Evolutionary conservation across 805 yeast genomes (phyloP).

Genomic region (Clavispora carvajalis): DNA sequence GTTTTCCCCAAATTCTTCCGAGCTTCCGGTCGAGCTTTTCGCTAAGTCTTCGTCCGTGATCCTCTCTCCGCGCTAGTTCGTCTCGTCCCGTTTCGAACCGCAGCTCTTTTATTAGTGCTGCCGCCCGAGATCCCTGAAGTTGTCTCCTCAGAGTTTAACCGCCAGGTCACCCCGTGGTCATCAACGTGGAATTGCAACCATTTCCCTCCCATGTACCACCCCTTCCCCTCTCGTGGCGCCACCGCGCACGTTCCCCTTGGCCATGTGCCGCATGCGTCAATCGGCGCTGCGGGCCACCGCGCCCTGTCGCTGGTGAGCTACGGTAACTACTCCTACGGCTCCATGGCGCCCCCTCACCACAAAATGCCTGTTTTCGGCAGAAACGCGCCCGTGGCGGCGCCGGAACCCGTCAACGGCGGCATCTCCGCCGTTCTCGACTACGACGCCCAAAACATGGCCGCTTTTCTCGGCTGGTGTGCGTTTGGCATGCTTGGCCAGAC

Average conservation of each 20-base stretch:
- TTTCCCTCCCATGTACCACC: conserved; percentile 12
- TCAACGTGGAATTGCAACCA: neutral
- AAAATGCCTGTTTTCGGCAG: neutral
- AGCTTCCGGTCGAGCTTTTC: conserved; percentile 30
- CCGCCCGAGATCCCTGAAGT: neutral
- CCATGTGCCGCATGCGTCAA: conserved; percentile 14
- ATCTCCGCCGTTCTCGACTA: conserved; percentile 75
- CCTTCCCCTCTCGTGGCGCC: conserved; percentile 5
- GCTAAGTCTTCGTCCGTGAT: conserved; percentile 29
- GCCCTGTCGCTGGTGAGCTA: conserved; percentile 24
- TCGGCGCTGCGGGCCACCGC: conserved; percentile 38
- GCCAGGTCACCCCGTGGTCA: neutral
- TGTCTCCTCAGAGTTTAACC: neutral
- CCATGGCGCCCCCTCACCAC: conserved; percentile 4
- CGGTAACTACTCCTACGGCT: conserved; percentile 13
- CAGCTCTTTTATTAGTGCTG: neutral
- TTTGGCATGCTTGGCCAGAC: conserved; percentile 59
- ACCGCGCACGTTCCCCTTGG: conserved; percentile 2
- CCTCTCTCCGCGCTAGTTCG: neutral
- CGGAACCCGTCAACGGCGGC: conserved; percentile 52
- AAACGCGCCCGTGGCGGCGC: conserved; percentile 4
- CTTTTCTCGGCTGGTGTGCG: conserved; percentile 70
- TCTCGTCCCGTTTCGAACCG: neutral
- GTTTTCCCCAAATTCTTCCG: neutral
- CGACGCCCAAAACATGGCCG: conserved; percentile 71